phyloP scores from a whole-genome alignment of 2,329 filamentous ascomycete species.

The Aquanectria penicillioides region DNA sequence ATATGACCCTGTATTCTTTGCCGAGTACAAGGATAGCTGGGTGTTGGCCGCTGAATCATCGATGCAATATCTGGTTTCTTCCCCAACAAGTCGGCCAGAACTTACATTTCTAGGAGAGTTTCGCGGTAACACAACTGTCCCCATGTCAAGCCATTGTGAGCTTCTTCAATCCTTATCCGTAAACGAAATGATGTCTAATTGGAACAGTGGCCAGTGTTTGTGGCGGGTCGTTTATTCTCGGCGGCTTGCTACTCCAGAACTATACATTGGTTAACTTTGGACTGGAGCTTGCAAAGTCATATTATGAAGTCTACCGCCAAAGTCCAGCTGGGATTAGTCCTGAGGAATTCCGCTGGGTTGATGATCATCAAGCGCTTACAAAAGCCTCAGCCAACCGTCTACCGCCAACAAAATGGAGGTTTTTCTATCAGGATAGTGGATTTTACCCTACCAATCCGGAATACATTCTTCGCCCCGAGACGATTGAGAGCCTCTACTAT shows the following conservation, averaged over 20 bases:
- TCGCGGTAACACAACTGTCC: constrained; percentile 21
- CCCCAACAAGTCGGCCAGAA: constrained; percentile 15
- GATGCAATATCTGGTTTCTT: constrained; percentile 23
- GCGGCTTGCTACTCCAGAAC: constrained; percentile 24
- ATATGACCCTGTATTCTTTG: constrained; percentile 28
- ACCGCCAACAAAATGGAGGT: constrained; percentile 14
- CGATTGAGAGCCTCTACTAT: constrained; percentile 31
- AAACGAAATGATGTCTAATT: neutral
- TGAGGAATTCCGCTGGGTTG: constrained; percentile 33
- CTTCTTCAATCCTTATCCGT: neutral
- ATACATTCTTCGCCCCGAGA: constrained; percentile 32
- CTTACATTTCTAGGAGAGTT: constrained; percentile 24
- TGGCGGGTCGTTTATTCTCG: constrained; percentile 24
- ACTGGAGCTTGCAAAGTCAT: constrained; percentile 21
- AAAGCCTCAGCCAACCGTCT: constrained; percentile 18
- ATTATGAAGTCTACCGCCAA: constrained; percentile 30
- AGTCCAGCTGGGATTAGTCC: constrained; percentile 28
- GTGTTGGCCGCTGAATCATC: constrained; percentile 23
- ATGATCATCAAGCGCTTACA: constrained; percentile 22
- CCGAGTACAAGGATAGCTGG: constrained; percentile 23
- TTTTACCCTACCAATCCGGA: constrained; percentile 24
- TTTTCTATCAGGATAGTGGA: constrained; percentile 27
- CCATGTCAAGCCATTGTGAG: constrained; percentile 22
- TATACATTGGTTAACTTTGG: constrained; percentile 24
- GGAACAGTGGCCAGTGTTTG: constrained; percentile 26